phyloP scores from a whole-genome alignment of 2,329 filamentous ascomycete species.

The Chrysoporthe deuterocubensis region DNA sequence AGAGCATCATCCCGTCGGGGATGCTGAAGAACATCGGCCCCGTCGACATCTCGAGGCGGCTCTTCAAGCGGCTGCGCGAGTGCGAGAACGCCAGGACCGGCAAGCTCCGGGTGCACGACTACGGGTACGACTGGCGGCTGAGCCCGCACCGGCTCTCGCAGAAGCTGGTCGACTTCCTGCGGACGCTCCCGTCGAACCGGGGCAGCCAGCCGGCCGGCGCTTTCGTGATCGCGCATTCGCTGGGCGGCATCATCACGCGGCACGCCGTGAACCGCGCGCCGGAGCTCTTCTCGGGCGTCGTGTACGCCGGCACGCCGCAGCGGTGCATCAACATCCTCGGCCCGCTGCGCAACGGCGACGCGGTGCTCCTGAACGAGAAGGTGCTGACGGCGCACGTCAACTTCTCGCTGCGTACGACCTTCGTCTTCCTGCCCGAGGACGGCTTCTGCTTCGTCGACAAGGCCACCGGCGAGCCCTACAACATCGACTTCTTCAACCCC shows the following conservation, averaged over 20 bases:
- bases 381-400: conserved; percentile 92
- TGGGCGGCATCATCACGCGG: conserved; percentile 85
- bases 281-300: conserved; percentile 81
- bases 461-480: conserved; percentile 77
- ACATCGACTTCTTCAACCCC: conserved; percentile 80
- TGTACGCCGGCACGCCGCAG: conserved; percentile 85
- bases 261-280: conserved; percentile 86
- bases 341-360: conserved; percentile 88
- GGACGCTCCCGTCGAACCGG: conserved; percentile 75
- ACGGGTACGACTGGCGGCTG: conserved; percentile 93
- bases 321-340: conserved; percentile 91
- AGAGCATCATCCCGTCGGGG: conserved; percentile 81
- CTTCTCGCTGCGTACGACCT: conserved; percentile 87
- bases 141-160: conserved; percentile 77
- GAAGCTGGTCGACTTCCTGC: conserved; percentile 74
- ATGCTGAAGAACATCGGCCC: conserved; percentile 93
- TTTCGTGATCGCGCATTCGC: conserved; percentile 80
- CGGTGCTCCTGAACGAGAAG: conserved; percentile 85
- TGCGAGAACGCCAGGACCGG: conserved; percentile 74
- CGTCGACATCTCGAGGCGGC: conserved; percentile 82
- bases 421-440: conserved; percentile 81
- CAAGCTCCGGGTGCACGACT: conserved; percentile 81
- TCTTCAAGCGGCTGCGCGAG: conserved; percentile 77
- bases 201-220: conserved; percentile 64
- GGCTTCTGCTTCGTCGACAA: conserved; percentile 88